Evolutionary conservation across 2,329 filamentous ascomycete species (phyloP).

Genomic region (Penicillium paneum): DNA sequence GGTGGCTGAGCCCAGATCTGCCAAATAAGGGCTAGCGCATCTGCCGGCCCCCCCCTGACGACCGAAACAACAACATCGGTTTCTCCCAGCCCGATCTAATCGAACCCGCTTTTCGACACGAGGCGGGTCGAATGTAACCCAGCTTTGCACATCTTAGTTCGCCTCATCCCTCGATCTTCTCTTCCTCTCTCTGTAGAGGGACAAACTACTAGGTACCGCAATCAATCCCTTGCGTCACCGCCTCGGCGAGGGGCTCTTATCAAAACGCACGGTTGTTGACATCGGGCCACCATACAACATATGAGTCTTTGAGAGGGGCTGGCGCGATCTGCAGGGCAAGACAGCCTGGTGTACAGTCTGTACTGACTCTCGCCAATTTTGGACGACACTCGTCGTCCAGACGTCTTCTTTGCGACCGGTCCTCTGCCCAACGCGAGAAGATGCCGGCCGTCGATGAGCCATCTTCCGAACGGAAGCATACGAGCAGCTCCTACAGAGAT

Average conservation of each 20-base stretch:
- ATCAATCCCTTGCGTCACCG: constrained; percentile 35
- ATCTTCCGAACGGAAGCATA: constrained; percentile 40
- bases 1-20: constrained; percentile 3
- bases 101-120: constrained; percentile 20
- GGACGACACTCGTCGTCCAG: constrained; percentile 11
- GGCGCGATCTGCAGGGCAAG: constrained; percentile 6
- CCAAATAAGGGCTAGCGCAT: constrained; percentile 10
- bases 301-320: constrained; percentile 16
- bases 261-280: constrained; percentile 19
- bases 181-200: constrained; percentile 14
- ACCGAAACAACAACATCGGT: constrained; percentile 24
- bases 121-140: constrained; percentile 9
- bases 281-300: constrained; percentile 14
- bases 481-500: constrained; percentile 56
- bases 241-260: constrained; percentile 34
- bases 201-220: constrained; percentile 16
- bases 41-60: constrained; percentile 21
- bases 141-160: constrained; percentile 4
- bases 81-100: constrained; percentile 22
- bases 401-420: constrained; percentile 16
- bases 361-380: constrained; percentile 3
- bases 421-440: constrained; percentile 25
- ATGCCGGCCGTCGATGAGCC: constrained; percentile 40
- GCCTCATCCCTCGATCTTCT: constrained; percentile 1
- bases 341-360: constrained; percentile 3